Conservation (phyloP, 192 early-diverging fungal species). For the Chytriomyces sp. region DNA sequence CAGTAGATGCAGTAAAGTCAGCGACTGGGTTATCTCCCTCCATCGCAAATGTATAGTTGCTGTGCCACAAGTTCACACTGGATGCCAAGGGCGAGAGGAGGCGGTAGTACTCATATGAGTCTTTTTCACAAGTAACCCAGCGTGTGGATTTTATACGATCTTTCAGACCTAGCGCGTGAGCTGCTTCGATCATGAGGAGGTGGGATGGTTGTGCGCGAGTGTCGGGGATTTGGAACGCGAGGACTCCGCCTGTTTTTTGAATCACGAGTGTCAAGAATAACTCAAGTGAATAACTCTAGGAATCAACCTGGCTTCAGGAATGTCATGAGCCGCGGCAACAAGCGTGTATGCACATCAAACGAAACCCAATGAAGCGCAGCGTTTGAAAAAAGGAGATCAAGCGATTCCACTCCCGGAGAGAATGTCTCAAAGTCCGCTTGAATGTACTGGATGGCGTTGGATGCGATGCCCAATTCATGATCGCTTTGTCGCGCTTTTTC, state of each 20-base stretch:
- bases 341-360: slow-evolving; percentile 18
- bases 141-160: slow-evolving; percentile 13
- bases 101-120: slow-evolving; percentile 11
- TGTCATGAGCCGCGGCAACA: slow-evolving; percentile 11
- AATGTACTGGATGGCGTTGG: neutral
- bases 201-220: slow-evolving; percentile 17
- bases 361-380: slow-evolving; percentile 29
- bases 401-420: neutral
- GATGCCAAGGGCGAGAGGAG: neutral
- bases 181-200: slow-evolving; percentile 22
- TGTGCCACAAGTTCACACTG: slow-evolving; percentile 13
- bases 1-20: slow-evolving; percentile 31
- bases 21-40: slow-evolving; percentile 31
- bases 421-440: slow-evolving; percentile 25
- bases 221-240: slow-evolving; percentile 29
- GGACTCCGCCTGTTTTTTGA: slow-evolving; percentile 10
- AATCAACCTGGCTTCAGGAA: slow-evolving; percentile 3
- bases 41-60: slow-evolving; percentile 5
- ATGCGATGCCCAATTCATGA: neutral
- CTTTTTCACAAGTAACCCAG: slow-evolving; percentile 29
- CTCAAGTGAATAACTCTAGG: neutral
- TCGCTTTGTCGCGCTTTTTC: neutral
- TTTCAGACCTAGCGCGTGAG: neutral
- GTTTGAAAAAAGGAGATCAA: slow-evolving; percentile 23
- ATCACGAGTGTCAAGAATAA: neutral